A percentile compares a stretch with the other conserved stretches of the same genome.
These are phyloP conservation scores for Candida schatavii DNA, from an alignment of 805 yeast species.

Conservation along the genomic window DNA sequence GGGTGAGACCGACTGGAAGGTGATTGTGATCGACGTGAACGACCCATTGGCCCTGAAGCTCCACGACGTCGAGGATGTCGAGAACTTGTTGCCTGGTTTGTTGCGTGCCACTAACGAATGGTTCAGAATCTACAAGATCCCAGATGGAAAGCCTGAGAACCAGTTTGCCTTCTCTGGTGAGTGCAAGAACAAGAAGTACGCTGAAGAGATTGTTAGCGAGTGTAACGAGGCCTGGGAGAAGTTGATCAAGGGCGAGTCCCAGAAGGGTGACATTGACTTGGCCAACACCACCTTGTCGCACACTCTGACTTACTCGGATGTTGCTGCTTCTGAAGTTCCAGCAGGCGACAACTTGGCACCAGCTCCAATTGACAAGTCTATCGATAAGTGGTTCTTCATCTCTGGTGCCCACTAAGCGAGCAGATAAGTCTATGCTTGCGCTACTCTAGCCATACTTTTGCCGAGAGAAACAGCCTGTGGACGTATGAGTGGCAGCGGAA, in stretches of 20 bases:
- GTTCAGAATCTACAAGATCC: conserved; percentile 83
- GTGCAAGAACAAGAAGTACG: conserved; percentile 54
- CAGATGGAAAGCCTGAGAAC: conserved; percentile 77
- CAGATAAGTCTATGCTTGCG: too few relatives aligned
- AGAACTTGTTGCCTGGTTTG: conserved; percentile 65
- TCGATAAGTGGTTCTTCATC: conserved; percentile 98
- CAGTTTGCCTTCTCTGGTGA: conserved; percentile 72
- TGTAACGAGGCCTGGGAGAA: conserved; percentile 68
- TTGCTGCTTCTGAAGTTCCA: conserved; percentile 54
- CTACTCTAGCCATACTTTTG: background rate
- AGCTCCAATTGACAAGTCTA: conserved; percentile 93
- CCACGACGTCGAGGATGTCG: conserved; percentile 66
- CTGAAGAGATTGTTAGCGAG: conserved; percentile 58
- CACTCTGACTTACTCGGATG: conserved; percentile 50
- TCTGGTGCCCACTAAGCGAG: conserved; percentile 61
- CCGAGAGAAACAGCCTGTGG: too few relatives aligned
- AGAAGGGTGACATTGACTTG: conserved; percentile 53
- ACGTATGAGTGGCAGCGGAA: too few relatives aligned
- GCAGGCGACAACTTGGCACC: conserved; percentile 70
- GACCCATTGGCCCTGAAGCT: conserved; percentile 65
- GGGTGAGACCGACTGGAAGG: conserved; percentile 97
- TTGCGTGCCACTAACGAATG: conserved; percentile 67
- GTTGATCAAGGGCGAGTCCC: conserved; percentile 45
- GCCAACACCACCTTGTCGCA: conserved; percentile 69
- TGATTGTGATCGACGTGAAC: conserved; percentile 63